Conservation (phyloP, 306 rosid species). For the Vachellia pachyceras region DNA sequence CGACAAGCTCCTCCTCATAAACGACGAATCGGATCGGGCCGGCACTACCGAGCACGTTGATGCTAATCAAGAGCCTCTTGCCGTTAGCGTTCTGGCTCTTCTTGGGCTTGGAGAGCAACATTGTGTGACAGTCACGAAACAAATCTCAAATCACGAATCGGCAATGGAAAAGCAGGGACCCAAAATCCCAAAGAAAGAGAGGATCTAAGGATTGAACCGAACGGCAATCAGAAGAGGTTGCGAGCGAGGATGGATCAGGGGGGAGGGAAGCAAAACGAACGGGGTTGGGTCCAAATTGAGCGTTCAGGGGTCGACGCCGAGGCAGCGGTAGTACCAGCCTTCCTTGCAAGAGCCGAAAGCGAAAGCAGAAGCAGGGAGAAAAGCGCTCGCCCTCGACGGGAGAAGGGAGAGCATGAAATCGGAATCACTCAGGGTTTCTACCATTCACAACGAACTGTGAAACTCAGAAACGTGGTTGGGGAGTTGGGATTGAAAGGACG, state of each 20-base stretch:
- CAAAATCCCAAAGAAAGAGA: neutral
- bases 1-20: constrained; percentile 67
- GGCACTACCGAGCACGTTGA: constrained; percentile 87
- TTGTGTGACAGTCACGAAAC: constrained; percentile 28
- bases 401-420: constrained; percentile 84
- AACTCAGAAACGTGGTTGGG: neutral
- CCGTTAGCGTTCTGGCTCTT: constrained; percentile 66
- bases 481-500: neutral
- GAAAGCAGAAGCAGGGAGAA: constrained; percentile 64
- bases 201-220: constrained; percentile 2
- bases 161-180: neutral
- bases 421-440: constrained; percentile 67
- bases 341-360: constrained; percentile 92
- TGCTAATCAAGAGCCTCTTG: constrained; percentile 74
- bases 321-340: constrained; percentile 99
- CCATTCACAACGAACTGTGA: constrained; percentile 75
- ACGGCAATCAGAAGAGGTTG: neutral
- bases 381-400: constrained; percentile 82
- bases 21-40: constrained; percentile 96
- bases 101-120: constrained; percentile 88
- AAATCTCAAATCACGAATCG: neutral
- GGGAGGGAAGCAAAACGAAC: neutral
- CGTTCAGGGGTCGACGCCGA: constrained; percentile 87
- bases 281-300: neutral
- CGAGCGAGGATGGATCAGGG: neutral